Evolutionary conservation across 1,284 basidiomycete species (phyloP), one percentile per base, ranked within the genome.

Genomic region (Volvariella surrecta): DNA sequence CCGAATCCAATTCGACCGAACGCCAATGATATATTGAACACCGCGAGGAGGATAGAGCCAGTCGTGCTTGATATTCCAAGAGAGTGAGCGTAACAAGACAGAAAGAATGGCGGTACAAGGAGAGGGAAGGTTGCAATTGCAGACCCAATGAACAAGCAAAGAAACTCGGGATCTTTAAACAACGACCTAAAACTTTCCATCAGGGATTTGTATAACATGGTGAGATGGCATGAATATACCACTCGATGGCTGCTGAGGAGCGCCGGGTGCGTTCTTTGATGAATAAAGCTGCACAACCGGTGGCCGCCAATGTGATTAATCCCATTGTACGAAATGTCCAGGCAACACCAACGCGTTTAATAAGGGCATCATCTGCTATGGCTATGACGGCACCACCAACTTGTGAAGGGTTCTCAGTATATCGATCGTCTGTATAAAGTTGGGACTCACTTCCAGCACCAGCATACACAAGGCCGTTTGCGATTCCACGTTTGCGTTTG

Each of bases 311-410:
- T 10, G 61, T 61, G 21, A 53, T 32, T 13, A 55, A 39, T 10
- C 62, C 62, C 34, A 60, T 50, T 37, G 64, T 55, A 17, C 60
- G 55, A 43, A 65, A 66, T 2, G 63, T 53, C 62, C 61, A 66
- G 2, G 53, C 19, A 20, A 61, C 48, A 4, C 55, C 59, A 16
- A 62, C 50, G 37, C 37, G 47, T 30, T 58, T 48, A n/a, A 63
- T 54, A 32, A 64, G 54, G 10, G 50, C 37, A 38, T 62, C 54
- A 31, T 58, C 53, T 28, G 48, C 37, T 18, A 66, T 50, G 21
- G 54, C 55, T 39, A 55, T 52, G 4, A 62, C 48, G 9, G 54
- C 59, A 16, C 59, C 61, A 42, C 62, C 59, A n/a, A 62, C 44
- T 13, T 16, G 6, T 16, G n/a, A 15, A 19, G 15, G 18, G 34